Evolutionary conservation across 345 rosid species (phyloP).

Genomic region (Syzygium grande): DNA sequence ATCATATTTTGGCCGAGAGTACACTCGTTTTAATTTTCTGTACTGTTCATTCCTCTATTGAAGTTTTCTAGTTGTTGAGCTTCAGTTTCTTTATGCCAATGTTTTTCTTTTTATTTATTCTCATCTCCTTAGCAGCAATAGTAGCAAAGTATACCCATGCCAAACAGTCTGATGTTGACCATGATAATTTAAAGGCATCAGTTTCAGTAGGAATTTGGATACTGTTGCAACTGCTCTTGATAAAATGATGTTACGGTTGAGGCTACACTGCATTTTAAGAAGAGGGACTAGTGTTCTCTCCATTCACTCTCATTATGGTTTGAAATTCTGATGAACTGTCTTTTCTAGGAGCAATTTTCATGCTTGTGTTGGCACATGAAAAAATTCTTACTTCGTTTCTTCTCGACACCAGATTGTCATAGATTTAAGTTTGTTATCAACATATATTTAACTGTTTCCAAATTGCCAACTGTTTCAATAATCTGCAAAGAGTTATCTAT

Average conservation of each 20-base stretch:
- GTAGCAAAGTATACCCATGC: neutral
- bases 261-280: neutral
- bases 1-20: neutral
- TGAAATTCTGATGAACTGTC: neutral
- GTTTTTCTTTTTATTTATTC: neutral
- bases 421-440: neutral
- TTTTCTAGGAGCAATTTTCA: neutral
- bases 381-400: neutral
- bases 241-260: neutral
- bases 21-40: neutral
- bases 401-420: neutral
- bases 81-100: neutral
- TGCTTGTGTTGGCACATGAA: neutral
- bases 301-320: neutral
- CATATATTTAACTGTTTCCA: neutral
- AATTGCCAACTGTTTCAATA: neutral
- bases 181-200: neutral
- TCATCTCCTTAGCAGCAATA: neutral
- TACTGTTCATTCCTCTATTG: neutral
- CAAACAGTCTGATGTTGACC: neutral
- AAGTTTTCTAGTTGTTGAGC: neutral
- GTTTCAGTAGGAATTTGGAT: neutral
- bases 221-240: neutral
- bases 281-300: neutral
- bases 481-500: neutral